Base-by-base conservation (phyloP, 371 early-diverging fungal genomes). In the Rhizomucor miehei region DNA sequence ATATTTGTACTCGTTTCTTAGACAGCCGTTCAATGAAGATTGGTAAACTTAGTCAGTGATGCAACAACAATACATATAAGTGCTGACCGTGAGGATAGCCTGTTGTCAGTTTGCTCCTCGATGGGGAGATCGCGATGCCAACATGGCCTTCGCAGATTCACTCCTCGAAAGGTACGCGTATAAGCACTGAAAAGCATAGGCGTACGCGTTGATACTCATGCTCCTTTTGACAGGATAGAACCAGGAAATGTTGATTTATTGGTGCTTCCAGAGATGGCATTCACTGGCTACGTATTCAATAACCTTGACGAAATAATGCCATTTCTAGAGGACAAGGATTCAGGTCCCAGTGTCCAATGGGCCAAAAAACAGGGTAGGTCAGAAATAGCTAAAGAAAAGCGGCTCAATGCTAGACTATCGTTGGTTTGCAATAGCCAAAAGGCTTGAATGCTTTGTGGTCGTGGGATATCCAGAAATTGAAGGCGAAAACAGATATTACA, bases 251-350 rank as follows among this genome's bases (percentile, higher is more conserved):
- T 89, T 3, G 86, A 87, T 56, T 52, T 89, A 3, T 60, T 91
- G 9, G 69, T 89, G 3, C 67, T 91, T 35, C 88, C 92, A 0
- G 92, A 91, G 64, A 81, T 91, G 87, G 84, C 85, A 3, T 88
- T 89, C 51, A 24, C 19, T 51, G 89, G 89, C 13, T 90, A 90
- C 63, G 75, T 77, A 5, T 91, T 89, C 54, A 65, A 69, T 9
- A 64, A 47, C 38, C 48, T 60, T 29, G 69, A 80, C 10, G 80
- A 87, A 40, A 82, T 90, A 19, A 48, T 48, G 14, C 82, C 84
- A 1, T 82, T 66, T 53, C 54, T 84, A 0, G 89, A 89, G 55
- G 70, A 81, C 44, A 57, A 70, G 12, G 76, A 80, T 47, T 75
- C 67, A 2, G 85, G 85, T 0, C 78, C 76, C 1, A 78, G 85